phyloP scores from a whole-genome alignment of 1,284 basidiomycete genomes.

The Apiotrichum domesticum region DNA sequence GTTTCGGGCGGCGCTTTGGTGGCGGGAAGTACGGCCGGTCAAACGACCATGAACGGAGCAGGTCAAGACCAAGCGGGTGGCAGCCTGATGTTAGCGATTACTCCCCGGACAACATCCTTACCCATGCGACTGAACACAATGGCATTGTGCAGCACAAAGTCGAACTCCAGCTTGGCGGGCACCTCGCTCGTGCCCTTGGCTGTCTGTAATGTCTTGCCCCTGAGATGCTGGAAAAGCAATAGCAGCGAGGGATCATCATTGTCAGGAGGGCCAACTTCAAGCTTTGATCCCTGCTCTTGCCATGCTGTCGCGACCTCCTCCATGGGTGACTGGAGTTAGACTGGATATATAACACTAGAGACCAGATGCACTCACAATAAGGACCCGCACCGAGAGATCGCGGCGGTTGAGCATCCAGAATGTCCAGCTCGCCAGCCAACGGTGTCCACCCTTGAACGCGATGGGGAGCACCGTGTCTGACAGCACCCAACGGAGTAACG shows the following conservation, averaged over 20 bases:
- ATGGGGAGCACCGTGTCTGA: conserved; percentile 71
- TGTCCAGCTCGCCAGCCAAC: conserved; percentile 96
- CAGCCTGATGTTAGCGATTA: conserved; percentile 59
- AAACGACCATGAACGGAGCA: conserved; percentile 85
- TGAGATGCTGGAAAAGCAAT: conserved; percentile 81
- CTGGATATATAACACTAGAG: too few relatives aligned
- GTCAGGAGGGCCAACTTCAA: conserved; percentile 71
- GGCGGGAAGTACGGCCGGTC: conserved; percentile 57
- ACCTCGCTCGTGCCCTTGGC: conserved; percentile 87
- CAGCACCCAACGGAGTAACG: conserved; percentile 65
- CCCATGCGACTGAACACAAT: conserved; percentile 89
- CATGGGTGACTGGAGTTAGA: conserved; percentile 33
- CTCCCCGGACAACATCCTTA: conserved; percentile 41
- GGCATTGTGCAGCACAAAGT: conserved; percentile 87
- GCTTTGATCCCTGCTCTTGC: conserved; percentile 5
- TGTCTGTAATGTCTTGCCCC: conserved; percentile 81
- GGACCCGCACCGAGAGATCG: conserved; percentile 65
- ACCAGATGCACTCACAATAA: conserved; percentile 28
- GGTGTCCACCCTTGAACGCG: conserved; percentile 77
- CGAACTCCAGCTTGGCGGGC: conserved; percentile 77
- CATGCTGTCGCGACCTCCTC: conserved; percentile 30
- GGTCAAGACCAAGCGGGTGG: conserved; percentile 75
- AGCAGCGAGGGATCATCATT: conserved; percentile 89
- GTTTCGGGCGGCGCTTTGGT: conserved; percentile 8
- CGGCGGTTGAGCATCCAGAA: conserved; percentile 82